phyloP scores from a whole-genome alignment of 1,284 basidiomycete genomes.

The Heterobasidion irregulare region DNA sequence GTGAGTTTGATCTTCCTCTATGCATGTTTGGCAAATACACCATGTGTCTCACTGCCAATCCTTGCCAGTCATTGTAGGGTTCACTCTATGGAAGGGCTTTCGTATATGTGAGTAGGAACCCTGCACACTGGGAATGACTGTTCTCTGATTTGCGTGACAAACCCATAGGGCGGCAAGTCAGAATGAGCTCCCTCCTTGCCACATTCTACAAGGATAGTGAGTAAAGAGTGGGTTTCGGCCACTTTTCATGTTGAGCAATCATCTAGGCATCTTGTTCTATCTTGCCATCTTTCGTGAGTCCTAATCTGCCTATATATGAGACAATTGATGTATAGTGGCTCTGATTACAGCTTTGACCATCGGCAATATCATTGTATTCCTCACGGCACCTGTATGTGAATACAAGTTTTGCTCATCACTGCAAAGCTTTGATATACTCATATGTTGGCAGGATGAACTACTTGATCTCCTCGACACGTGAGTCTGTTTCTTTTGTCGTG shows the following conservation, averaged over 20 bases:
- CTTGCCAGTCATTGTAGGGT: not conserved
- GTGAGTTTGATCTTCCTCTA: not conserved
- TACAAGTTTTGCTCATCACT: not conserved
- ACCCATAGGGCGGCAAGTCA: not conserved
- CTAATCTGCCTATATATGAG: not conserved
- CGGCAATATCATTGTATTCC: not conserved
- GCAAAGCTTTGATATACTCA: not conserved
- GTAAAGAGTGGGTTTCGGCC: not conserved
- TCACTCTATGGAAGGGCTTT: not conserved
- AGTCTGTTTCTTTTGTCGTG: not conserved
- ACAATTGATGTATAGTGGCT: not conserved
- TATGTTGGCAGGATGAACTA: not conserved
- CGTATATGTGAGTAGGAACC: not conserved
- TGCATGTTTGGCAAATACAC: not conserved
- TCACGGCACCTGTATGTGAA: not conserved
- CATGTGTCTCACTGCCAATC: not conserved
- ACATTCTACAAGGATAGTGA: not conserved
- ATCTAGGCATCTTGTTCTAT: not conserved
- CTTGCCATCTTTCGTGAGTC: not conserved
- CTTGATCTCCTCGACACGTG: not conserved
- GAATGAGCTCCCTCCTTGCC: not conserved
- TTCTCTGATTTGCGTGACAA: not conserved
- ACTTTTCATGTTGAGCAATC: not conserved
- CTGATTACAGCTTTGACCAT: not conserved
- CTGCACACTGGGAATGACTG: not conserved